Conservation (phyloP, 2,329 filamentous ascomycete genomes). For the Coniochaeta sp. region DNA sequence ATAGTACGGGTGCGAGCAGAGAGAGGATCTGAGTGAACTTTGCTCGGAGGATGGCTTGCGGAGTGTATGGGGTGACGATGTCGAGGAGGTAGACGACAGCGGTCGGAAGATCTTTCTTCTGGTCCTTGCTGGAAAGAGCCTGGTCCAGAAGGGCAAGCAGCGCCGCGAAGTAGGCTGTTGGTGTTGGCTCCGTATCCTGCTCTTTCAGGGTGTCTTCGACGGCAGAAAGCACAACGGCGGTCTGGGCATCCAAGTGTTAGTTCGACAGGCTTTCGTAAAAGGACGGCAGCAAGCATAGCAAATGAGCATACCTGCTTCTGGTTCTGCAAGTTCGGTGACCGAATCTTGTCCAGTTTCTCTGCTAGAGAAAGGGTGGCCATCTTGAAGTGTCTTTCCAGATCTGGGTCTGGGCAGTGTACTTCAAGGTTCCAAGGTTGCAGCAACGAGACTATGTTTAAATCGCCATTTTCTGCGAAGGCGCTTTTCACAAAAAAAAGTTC, state of each 20-base stretch:
- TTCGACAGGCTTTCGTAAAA: slow-evolving; percentile 4
- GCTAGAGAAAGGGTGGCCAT: slow-evolving; percentile 55
- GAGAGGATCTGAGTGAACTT: slow-evolving; percentile 94
- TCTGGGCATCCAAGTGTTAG: slow-evolving; percentile 39
- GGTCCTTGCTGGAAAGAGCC: slow-evolving; percentile 58
- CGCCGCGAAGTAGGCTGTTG: slow-evolving; percentile 94
- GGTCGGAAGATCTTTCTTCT: slow-evolving; percentile 75
- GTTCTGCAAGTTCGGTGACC: slow-evolving; percentile 91
- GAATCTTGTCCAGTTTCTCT: slow-evolving; percentile 95
- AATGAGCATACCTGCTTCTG: slow-evolving; percentile 67
- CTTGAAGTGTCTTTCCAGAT: slow-evolving; percentile 8
- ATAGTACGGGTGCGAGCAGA: slow-evolving; percentile 76
- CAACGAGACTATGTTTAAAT: neutral
- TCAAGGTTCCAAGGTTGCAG: neutral
- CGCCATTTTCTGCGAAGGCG: neutral
- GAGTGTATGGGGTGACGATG: slow-evolving; percentile 76
- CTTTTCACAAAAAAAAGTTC: neutral
- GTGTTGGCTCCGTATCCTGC: slow-evolving; percentile 73
- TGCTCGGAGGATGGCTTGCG: slow-evolving; percentile 78
- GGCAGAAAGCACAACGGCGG: slow-evolving; percentile 77
- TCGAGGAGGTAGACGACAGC: slow-evolving; percentile 95
- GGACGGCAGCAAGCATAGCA: neutral
- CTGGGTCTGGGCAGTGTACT: neutral
- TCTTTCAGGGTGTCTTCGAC: slow-evolving; percentile 90
- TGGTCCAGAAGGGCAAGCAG: slow-evolving; percentile 81